Evolutionary conservation across 2,329 filamentous ascomycete species (phyloP), one percentile per base, ranked within the genome.

Genomic region (Alternaria arbusti): DNA sequence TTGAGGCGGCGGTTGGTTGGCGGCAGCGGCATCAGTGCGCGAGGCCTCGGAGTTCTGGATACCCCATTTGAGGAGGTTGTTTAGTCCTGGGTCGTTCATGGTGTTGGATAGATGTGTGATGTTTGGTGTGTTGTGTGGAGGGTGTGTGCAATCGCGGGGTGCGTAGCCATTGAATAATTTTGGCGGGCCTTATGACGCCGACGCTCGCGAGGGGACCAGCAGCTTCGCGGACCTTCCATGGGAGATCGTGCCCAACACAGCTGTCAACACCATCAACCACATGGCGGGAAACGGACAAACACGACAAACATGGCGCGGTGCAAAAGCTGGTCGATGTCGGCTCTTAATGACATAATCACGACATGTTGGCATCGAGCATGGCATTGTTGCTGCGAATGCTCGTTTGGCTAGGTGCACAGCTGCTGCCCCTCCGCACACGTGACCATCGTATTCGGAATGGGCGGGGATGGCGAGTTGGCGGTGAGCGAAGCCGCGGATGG

Each of bases 31-130:
- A 52, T 74, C 74, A 70, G 70, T 74, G 67, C 71, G 76, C 28
- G 82, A 77, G 59, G 81, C 78, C 40, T 82, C 81, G 46, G 87
- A 88, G 78, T 91, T 90, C 74, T 90, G 83, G 73, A 91, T 85
- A 73, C 89, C 86, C 92, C 92, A 96, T 86, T 91, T 91, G 64
- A 96, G 88, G 80, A 95, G 89, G 59, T 89, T 86, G 82, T 92
- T 94, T 77, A 95, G 86, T 69, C 86, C 85, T 79, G 86, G 89
- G 81, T 87, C 85, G 85, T 84, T 85, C 76, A 79, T 84, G 74
- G 73, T 70, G 69, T 15, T 12, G 49, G 49, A 20, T 44, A 47
- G 51, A 26, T 4, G 46, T 22, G 23, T 47, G 43, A 57, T 26
- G 32, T 54, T 13, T 28, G 50, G 54, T 52, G 63, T 65, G 55